Base-by-base conservation (phyloP, 805 yeast species). In the Wickerhamomyces ciferrii region DNA sequence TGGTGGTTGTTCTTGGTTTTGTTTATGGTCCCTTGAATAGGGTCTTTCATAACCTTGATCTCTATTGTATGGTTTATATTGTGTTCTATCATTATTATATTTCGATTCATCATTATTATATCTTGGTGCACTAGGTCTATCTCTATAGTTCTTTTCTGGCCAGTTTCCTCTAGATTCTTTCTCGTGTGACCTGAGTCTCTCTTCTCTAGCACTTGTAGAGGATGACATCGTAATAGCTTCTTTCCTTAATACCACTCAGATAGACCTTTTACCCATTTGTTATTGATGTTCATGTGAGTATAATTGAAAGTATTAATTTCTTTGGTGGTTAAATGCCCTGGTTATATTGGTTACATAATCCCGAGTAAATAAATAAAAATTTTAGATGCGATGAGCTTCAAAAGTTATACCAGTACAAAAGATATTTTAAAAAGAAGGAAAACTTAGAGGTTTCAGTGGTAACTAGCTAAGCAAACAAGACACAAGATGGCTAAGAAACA, bases 401-500 rank as follows among this genome's bases (percentile, higher is more conserved):
- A 34, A 15, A 13, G 20, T 10, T 21, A 6, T 31, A 21, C 8
- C n/a, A n/a, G n/a, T n/a, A n/a, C n/a, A n/a, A 32, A 17, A 31
- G 37, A 25, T 21, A 32, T 9, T 31, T 7, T 35, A 10, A 6
- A 29, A 15, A 7, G 14, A 11, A 29, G 10, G n/a, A 29, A 14
- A 29, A 14, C 32, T 29, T 6, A 15, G 8, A 6, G n/a, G n/a
- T 15, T 13, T 29, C 32, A 15, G 10, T 4, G n/a, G 32, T 11
- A 5, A 17, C 7, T 10, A n/a, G 13, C 20, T 8, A 17, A 7
- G 13, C 17, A 37, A 3, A 43, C 43, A 39, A 29, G 9, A 20
- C 34, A 8, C 4, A 35, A 4, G 5, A 71, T 71, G 75, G 73
- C 71, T 2, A 69, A 58, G 52, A 68, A 65, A 48, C 56, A 49